Conservation (phyloP, 139 green algal species). For the Mesotaenium endlicherianum region DNA sequence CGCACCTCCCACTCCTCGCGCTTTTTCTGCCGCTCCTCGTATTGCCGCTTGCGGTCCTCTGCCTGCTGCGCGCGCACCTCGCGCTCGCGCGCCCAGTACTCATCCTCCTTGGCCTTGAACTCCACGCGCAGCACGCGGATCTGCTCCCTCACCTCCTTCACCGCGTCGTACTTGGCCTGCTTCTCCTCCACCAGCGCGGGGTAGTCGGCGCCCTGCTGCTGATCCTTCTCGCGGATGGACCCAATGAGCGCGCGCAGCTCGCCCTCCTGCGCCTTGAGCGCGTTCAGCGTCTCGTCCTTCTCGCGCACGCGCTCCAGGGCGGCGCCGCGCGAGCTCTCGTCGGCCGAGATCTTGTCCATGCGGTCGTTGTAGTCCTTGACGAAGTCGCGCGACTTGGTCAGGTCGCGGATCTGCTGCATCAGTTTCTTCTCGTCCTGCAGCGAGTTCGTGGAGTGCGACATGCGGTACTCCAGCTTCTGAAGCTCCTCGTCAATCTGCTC, state of each 20-base stretch:
- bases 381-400: slow-evolving; percentile 56
- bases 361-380: slow-evolving; percentile 60
- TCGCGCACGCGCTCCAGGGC: slow-evolving; percentile 53
- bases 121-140: slow-evolving; percentile 51
- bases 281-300: slow-evolving; percentile 59
- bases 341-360: slow-evolving; percentile 54
- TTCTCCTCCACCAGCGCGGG: slow-evolving; percentile 56
- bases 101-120: slow-evolving; percentile 56
- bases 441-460: slow-evolving; percentile 59
- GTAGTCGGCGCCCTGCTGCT: slow-evolving; percentile 49
- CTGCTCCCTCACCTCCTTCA: slow-evolving; percentile 49
- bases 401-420: slow-evolving; percentile 59
- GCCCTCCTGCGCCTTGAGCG: slow-evolving; percentile 57
- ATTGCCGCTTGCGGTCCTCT: slow-evolving; percentile 48
- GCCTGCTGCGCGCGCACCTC: slow-evolving; percentile 33
- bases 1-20: slow-evolving; percentile 38
- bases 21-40: slow-evolving; percentile 43
- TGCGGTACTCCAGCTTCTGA: slow-evolving; percentile 54
- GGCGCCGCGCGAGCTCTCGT: slow-evolving; percentile 41
- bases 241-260: slow-evolving; percentile 44
- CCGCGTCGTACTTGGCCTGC: slow-evolving; percentile 52
- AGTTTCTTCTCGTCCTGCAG: slow-evolving; percentile 66
- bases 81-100: slow-evolving; percentile 54
- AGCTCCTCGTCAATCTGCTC: slow-evolving; percentile 67
- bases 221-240: slow-evolving; percentile 45